Base-by-base conservation (phyloP, 179 eudicot genomes). In the Drosera spatulata region DNA sequence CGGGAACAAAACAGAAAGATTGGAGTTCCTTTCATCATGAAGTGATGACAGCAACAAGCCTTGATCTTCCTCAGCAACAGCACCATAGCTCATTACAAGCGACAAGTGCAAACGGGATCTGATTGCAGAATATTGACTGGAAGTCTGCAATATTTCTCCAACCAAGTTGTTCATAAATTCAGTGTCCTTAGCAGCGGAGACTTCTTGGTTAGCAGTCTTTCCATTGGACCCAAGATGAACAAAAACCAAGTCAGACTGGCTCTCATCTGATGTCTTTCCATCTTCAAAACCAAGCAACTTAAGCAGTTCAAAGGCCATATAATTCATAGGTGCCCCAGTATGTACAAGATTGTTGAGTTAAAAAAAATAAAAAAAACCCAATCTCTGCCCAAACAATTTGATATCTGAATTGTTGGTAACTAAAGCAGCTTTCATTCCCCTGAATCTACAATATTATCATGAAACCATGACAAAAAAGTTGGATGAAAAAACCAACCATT, bases 371-470 rank as follows among this genome's bases (percentile, higher is more conserved):
- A 70, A 70, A 61, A 93, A 71, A 55, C 99, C 95, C 60, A 82
- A 82, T 69, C 73, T 82, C 70, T 66, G 76, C 22, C 86, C 86
- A 50, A 84, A 80, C 59, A 72, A 63, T 65, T 66, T 75, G 71
- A 83, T 62, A 48, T 77, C 58, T 44, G 78, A 61, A 70, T 65
- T 76, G 61, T 73, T 61, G 15, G 98, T 75, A 53, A 88, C 54
- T 54, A 91, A 39, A 53, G 91, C 95, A 63, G 88, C 86, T 77
- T 66, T 85, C 91, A 91, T 84, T 44, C 96, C 96, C 98, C 85
- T 88, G 73, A 91, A 91, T 84, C 96, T 91, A 71, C 66, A 72
- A 70, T 50, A 47, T 10, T 41, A 62, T 10, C 6, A 51, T 59
- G n/a, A 33, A 55, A 54, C 10, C 8, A 10, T 4, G 3, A 11